Evolutionary conservation across 2,329 filamentous ascomycete genomes (phyloP).

Genomic region (Capronia americana): DNA sequence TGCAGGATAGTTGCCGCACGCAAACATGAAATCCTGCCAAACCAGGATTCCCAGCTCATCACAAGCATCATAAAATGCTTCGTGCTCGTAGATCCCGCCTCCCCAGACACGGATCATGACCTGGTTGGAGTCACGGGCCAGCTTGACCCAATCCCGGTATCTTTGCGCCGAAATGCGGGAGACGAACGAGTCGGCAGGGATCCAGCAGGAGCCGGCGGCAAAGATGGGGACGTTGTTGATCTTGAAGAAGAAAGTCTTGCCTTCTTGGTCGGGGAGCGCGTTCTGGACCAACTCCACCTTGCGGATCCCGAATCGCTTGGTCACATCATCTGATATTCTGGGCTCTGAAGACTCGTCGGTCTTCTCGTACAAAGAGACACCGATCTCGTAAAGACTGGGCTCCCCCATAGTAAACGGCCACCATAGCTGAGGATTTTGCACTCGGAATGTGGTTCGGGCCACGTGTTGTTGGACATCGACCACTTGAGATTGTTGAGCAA

Average conservation of each 20-base stretch:
- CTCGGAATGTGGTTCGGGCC: not conserved
- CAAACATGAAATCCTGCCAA: slow-evolving; percentile 89
- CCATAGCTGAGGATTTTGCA: slow-evolving; percentile 59
- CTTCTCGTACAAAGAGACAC: slow-evolving; percentile 50
- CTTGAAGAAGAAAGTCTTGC: slow-evolving; percentile 68
- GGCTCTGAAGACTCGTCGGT: slow-evolving; percentile 24
- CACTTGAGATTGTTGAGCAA: not conserved
- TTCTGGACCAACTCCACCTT: slow-evolving; percentile 53
- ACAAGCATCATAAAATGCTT: slow-evolving; percentile 75
- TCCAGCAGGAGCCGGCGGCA: slow-evolving; percentile 70
- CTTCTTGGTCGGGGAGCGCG: slow-evolving; percentile 53
- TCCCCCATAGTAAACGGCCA: slow-evolving; percentile 65
- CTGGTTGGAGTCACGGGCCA: slow-evolving; percentile 63
- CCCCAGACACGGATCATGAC: slow-evolving; percentile 72
- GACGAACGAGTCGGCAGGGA: slow-evolving; percentile 67
- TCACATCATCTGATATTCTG: slow-evolving; percentile 48
- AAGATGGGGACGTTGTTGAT: slow-evolving; percentile 72
- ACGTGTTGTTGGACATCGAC: not conserved
- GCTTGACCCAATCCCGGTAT: slow-evolving; percentile 66
- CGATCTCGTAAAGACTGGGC: slow-evolving; percentile 62
- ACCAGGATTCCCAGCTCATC: slow-evolving; percentile 79
- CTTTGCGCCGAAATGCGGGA: slow-evolving; percentile 59
- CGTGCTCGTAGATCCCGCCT: slow-evolving; percentile 78
- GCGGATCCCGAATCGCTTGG: slow-evolving; percentile 59
- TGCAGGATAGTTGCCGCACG: slow-evolving; percentile 75